Evolutionary conservation across 2,329 filamentous ascomycete species (phyloP).

Genomic region (Apiospora koreana): DNA sequence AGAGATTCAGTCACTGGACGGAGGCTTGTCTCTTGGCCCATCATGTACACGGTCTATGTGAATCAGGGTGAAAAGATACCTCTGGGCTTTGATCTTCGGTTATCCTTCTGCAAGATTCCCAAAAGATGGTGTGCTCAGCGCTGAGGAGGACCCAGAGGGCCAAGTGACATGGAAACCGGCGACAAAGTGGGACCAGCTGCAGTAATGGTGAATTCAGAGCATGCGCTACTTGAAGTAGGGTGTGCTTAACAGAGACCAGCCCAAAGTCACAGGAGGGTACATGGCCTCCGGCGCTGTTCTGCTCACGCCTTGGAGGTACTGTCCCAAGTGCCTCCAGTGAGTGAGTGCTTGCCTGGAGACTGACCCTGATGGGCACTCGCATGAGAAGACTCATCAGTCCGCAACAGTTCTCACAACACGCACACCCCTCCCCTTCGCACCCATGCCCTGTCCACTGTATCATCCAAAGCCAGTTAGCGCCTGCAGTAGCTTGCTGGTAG

Average conservation of each 20-base stretch:
- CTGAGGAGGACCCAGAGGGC: slow-evolving; percentile 1
- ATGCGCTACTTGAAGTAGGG: neutral
- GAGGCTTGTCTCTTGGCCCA: neutral
- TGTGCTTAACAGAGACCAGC: slow-evolving; percentile 7
- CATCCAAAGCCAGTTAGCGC: neutral
- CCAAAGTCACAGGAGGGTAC: neutral
- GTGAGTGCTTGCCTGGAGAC: neutral
- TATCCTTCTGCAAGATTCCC: slow-evolving; percentile 10
- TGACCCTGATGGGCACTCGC: slow-evolving; percentile 4
- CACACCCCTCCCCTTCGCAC: neutral
- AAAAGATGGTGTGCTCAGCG: slow-evolving; percentile 13
- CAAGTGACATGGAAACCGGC: slow-evolving; percentile 13
- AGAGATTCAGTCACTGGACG: neutral
- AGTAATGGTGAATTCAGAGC: neutral
- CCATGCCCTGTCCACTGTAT: neutral
- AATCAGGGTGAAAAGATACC: slow-evolving; percentile 7
- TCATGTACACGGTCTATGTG: neutral
- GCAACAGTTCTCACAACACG: neutral
- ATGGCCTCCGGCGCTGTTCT: neutral
- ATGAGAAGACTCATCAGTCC: slow-evolving; percentile 4
- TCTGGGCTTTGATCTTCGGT: neutral
- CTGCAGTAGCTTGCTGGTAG: neutral
- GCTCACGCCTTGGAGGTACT: neutral
- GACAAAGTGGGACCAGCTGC: neutral
- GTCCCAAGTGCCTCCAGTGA: neutral